Conservation (phyloP, 768 basidiomycete species). For the Amanita brunnescens region DNA sequence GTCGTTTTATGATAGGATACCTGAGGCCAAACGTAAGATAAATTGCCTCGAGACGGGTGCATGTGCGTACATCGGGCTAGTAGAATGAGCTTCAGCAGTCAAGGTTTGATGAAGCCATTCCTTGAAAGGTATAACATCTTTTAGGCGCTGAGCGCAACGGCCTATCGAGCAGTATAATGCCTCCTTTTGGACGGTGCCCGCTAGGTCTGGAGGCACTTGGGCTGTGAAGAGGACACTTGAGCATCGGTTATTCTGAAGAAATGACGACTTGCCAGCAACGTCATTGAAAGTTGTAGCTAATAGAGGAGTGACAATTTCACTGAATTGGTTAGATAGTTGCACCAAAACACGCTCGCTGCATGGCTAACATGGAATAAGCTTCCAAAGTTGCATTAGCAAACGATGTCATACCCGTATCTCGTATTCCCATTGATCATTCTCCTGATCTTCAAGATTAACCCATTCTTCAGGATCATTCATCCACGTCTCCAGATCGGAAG, state of each 20-base stretch:
- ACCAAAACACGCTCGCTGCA: conserved; percentile 91
- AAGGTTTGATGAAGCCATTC: conserved; percentile 61
- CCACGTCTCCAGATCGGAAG: conserved; percentile 78
- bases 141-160: conserved; percentile 61
- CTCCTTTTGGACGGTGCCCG: conserved; percentile 68
- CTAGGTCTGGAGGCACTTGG: conserved; percentile 43
- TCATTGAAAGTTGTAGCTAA: conserved; percentile 51
- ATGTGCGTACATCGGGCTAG: conserved; percentile 45
- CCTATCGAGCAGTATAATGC: conserved; percentile 85
- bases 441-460: conserved; percentile 83
- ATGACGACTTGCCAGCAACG: conserved; percentile 42
- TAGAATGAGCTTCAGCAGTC: conserved; percentile 46
- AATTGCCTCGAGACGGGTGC: not conserved
- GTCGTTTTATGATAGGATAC: conserved; percentile 87
- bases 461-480: conserved; percentile 90
- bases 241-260: not conserved
- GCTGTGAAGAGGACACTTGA: conserved; percentile 17
- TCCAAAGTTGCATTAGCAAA: not conserved
- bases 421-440: conserved; percentile 89
- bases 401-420: conserved; percentile 66
- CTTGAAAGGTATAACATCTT: conserved; percentile 56
- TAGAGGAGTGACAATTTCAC: conserved; percentile 58
- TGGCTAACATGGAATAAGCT: conserved; percentile 41
- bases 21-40: conserved; percentile 27
- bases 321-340: conserved; percentile 64